Evolutionary conservation across 352 stramenopile species (phyloP).

Genomic region (Phytopythium mirpurense): DNA sequence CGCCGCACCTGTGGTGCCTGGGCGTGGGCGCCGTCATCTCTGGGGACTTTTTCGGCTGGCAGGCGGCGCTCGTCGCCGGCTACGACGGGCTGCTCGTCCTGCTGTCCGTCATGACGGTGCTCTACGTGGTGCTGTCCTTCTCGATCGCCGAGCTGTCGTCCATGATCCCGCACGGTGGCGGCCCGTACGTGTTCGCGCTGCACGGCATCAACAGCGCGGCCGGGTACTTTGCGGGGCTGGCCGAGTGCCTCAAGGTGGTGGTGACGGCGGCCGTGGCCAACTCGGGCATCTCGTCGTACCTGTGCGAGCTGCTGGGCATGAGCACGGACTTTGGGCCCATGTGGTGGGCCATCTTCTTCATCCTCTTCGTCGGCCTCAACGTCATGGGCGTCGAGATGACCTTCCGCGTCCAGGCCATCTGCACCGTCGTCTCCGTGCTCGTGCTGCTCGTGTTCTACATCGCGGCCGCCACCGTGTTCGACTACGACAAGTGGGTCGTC

Average conservation of each 20-base stretch:
- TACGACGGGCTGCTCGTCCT: constrained; percentile 56
- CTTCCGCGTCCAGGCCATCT: constrained; percentile 51
- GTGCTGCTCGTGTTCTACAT: constrained; percentile 55
- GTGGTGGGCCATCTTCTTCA: constrained; percentile 53
- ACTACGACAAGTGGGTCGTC: constrained; percentile 46
- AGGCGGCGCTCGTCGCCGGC: constrained; percentile 40
- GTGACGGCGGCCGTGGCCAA: constrained; percentile 44
- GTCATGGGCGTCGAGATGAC: constrained; percentile 51
- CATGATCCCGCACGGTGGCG: constrained; percentile 40
- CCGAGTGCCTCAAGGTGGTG: constrained; percentile 53
- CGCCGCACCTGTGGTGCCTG: constrained; percentile 49
- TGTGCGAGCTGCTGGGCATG: constrained; percentile 42
- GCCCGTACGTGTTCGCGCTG: constrained; percentile 54
- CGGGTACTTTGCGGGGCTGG: constrained; percentile 52
- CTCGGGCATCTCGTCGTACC: constrained; percentile 54
- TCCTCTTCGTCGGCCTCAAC: constrained; percentile 53
- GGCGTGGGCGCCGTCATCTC: constrained; percentile 57
- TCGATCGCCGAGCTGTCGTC: constrained; percentile 58
- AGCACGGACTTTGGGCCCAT: constrained; percentile 27
- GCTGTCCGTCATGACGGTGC: constrained; percentile 43
- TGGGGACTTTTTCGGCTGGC: constrained; percentile 63
- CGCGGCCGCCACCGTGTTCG: constrained; percentile 37
- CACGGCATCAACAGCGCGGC: constrained; percentile 42
- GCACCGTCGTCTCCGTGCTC: constrained; percentile 45
- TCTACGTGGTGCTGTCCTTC: constrained; percentile 60